Base-by-base conservation (phyloP, 78 protist genomes). In the Dictyostelium discoideum region DNA sequence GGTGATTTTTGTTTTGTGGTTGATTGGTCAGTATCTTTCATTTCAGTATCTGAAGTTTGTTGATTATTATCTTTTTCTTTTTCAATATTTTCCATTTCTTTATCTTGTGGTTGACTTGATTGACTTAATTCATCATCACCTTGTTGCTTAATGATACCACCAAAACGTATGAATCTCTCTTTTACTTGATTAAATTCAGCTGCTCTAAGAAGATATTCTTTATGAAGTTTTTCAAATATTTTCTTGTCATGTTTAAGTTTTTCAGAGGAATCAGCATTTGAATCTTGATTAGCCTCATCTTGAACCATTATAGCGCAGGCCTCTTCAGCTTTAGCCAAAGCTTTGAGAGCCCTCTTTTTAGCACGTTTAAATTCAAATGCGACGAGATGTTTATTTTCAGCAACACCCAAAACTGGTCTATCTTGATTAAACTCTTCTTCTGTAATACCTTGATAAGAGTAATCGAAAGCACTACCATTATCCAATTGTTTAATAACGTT, bases 401-500 rank as follows among this genome's bases (percentile, higher is more conserved):
- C 80, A 40, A 42, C 18, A 82, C 88, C 88, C 3, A 90, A 50
- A 11, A 73, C 7, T 14, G 83, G 74, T 46, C 63, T 76, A 54
- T 86, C 88, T 26, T 32, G 42, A 7, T 78, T 32, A 0, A 32
- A 79, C 5, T 77, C 88, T 37, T 89, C 94, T 22, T 84, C 87
- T 0, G 95, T 29, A 6, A 83, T 44, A 90, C 95, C 95, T 10
- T 73, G 26, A 72, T 90, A 90, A 2, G 87, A 46, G 85, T 81
- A 90, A 79, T 90, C 88, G 32, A 67, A 73, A 29, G 69, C 29
- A 29, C 16, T 46, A n/a, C 26, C 29, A 50, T 54, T 90, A 60
- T 90, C 95, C 29, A 82, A 18, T 40, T 69, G 69, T 73, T 72
- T 80, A 63, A 90, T 90, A 9, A 90, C 86, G 13, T 82, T 46